These are phyloP conservation scores for Ustilago cynodontis DNA, from an alignment of 1,284 basidiomycete genomes.

Conservation along the genomic window DNA sequence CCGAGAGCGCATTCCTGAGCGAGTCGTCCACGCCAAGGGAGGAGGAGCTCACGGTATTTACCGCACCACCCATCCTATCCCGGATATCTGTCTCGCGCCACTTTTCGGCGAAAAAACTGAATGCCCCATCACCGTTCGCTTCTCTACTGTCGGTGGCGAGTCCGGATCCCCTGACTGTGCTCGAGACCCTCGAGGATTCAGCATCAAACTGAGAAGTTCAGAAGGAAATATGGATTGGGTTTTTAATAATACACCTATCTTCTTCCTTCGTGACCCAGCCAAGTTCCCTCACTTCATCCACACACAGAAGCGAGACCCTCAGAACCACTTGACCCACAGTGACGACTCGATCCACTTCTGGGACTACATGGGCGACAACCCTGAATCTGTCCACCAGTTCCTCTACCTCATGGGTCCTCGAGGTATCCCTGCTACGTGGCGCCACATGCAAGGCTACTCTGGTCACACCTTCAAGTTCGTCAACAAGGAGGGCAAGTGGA, in stretches of 20 bases:
- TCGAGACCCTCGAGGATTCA: conserved; percentile 58
- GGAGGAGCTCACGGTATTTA: conserved; percentile 61
- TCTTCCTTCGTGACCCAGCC: conserved; percentile 57
- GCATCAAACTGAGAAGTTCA: conserved; percentile 57
- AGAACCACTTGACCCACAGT: conserved; percentile 47
- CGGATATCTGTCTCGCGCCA: conserved; percentile 42
- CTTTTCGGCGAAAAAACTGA: conserved; percentile 46
- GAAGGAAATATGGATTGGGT: conserved; percentile 49
- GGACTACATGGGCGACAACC: conserved; percentile 54
- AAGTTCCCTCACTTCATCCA: conserved; percentile 63
- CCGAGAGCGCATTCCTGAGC: conserved; percentile 67
- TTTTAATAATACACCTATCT: conserved; percentile 60
- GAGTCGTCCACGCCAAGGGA: conserved; percentile 65
- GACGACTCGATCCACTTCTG: conserved; percentile 51
- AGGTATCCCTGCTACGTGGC: conserved; percentile 47
- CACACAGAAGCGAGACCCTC: conserved; percentile 58
- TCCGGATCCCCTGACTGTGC: conserved; percentile 53
- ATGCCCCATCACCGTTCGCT: conserved; percentile 50
- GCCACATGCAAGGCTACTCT: conserved; percentile 57
- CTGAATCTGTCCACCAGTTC: conserved; percentile 55
- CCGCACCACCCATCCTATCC: conserved; percentile 55
- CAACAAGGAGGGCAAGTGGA: conserved; percentile 56
- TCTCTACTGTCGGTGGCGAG: conserved; percentile 60
- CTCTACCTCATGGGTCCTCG: conserved; percentile 53
- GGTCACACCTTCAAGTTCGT: conserved; percentile 63